Percentiles rank a stretch among this genome's conserved stretches.
Conservation (phyloP, 352 stramenopile genomes). For the Phytophthora tubulina region DNA sequence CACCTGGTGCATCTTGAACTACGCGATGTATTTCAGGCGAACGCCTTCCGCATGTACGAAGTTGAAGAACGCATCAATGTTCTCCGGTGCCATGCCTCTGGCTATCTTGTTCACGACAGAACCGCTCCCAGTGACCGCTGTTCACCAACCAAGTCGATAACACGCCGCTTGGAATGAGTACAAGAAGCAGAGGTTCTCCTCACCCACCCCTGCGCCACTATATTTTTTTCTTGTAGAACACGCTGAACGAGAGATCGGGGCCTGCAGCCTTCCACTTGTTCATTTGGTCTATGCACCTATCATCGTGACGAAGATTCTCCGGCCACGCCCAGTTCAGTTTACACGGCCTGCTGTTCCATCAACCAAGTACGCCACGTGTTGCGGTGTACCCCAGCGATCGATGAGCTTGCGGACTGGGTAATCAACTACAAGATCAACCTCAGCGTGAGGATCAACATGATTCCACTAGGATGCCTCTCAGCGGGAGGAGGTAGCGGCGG, state of each 20-base stretch:
- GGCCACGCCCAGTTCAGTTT: constrained; percentile 13
- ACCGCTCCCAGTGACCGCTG: not conserved
- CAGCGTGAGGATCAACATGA: not conserved
- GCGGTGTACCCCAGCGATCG: constrained; percentile 4
- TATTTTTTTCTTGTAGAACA: not conserved
- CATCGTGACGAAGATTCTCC: not conserved
- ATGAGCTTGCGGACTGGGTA: not conserved
- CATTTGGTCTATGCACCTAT: constrained; percentile 5
- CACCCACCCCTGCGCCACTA: not conserved
- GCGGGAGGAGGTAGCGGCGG: not conserved
- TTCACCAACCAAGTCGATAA: constrained; percentile 4
- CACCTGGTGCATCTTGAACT: constrained; percentile 2
- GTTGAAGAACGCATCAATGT: constrained; percentile 18
- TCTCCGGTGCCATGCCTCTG: not conserved
- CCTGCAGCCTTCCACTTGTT: constrained; percentile 1
- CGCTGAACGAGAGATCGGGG: not conserved
- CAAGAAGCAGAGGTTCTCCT: constrained; percentile 4
- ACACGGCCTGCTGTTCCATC: not conserved
- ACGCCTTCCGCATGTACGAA: constrained; percentile 1
- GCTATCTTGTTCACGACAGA: not conserved
- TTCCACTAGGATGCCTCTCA: not conserved
- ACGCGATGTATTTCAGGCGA: constrained; percentile 1
- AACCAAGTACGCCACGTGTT: constrained; percentile 4
- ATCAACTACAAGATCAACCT: not conserved
- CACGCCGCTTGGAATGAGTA: not conserved